Base-by-base conservation (phyloP, 2,329 filamentous ascomycete species). In the Trichophyton simii region DNA sequence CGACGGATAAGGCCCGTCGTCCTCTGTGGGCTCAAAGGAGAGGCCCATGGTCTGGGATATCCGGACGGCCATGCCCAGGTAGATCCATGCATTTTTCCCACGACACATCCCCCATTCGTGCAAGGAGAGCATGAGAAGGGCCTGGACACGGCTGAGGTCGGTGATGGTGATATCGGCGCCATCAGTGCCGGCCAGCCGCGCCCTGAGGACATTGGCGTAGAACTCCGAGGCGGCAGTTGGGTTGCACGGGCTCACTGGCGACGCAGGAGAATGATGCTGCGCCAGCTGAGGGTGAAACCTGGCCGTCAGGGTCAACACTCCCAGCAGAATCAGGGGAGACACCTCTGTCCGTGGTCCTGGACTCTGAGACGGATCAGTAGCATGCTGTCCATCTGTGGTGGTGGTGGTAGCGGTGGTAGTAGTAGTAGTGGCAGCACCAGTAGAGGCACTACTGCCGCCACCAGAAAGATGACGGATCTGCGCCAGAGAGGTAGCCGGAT, bases 51-150 rank as follows among this genome's bases (percentile, higher is more conserved):
- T 72, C 61, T 79, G 77, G 2, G 77, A 72, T 25, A 78, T 68
- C 18, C 77, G 70, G 22, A 78, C 74, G 3, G 74, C 76, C 65
- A 80, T 74, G 3, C 76, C 76, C 44, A 79, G 74, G 61, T 79
- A 79, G 15, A 76, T 65, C 77, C 80, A 83, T 5, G 80, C 80
- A 60, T 77, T 79, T 42, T 74, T 73, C 13, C 81, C 80, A 57
- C 79, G 75, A 62, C 77, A 78, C 73, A 79, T 81, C 34, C 80
- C 78, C 80, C 81, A 83, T 65, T 83, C 81, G 64, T 83, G 80
- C 57, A 82, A 71, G 2, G 77, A 78, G 3, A 84, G 72, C 80
- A 84, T 82, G 34, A 83, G 70, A 22, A 79, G 71, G 3, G 80
- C 78, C 66, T 84, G 82, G 0, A 77, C 76, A 18, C 77, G 76